Evolutionary conservation across 2,329 filamentous ascomycete genomes (phyloP).

Genomic region (Purpureocillium takamizusanense): DNA sequence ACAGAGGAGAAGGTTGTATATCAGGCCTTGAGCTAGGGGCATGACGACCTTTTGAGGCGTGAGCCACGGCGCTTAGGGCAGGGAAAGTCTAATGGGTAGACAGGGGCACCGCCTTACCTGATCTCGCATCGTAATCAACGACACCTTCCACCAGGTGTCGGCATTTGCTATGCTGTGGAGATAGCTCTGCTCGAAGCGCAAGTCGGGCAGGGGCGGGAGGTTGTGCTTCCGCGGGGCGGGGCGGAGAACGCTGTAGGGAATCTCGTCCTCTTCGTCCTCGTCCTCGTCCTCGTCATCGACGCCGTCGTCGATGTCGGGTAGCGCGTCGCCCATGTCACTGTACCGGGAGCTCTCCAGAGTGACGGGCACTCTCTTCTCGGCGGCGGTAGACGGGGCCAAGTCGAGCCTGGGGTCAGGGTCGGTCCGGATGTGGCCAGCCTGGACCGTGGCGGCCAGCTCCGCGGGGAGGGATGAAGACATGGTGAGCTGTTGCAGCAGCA

Average conservation of each 20-base stretch:
- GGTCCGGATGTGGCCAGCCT: slow-evolving; percentile 69
- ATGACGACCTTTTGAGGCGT: slow-evolving; percentile 57
- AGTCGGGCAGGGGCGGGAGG: slow-evolving; percentile 66
- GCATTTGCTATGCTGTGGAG: slow-evolving; percentile 77
- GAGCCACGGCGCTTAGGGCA: not conserved
- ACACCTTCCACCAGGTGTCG: slow-evolving; percentile 69
- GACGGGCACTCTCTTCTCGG: slow-evolving; percentile 41
- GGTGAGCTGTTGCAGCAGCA: too few species aligned
- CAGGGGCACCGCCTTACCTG: slow-evolving; percentile 63
- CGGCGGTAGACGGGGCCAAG: slow-evolving; percentile 69
- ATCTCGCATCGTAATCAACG: slow-evolving; percentile 78
- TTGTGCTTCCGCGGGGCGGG: slow-evolving; percentile 36
- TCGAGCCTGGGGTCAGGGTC: slow-evolving; percentile 66
- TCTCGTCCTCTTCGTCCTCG: slow-evolving; percentile 52
- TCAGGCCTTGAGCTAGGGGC: slow-evolving; percentile 75
- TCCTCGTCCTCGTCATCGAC: slow-evolving; percentile 45
- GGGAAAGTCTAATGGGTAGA: too few species aligned
- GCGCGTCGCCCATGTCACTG: slow-evolving; percentile 11
- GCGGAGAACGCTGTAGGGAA: slow-evolving; percentile 57
- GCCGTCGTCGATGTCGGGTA: slow-evolving; percentile 31
- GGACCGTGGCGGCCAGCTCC: slow-evolving; percentile 70
- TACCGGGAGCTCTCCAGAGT: slow-evolving; percentile 13
- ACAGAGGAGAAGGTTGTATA: slow-evolving; percentile 78
- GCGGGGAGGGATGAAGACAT: slow-evolving; percentile 47
- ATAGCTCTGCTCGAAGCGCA: slow-evolving; percentile 98